Evolutionary conservation across 164 flowering plant genomes (phyloP), one percentile per base, ranked within the genome.

Genomic region (Macadamia integrifolia): DNA sequence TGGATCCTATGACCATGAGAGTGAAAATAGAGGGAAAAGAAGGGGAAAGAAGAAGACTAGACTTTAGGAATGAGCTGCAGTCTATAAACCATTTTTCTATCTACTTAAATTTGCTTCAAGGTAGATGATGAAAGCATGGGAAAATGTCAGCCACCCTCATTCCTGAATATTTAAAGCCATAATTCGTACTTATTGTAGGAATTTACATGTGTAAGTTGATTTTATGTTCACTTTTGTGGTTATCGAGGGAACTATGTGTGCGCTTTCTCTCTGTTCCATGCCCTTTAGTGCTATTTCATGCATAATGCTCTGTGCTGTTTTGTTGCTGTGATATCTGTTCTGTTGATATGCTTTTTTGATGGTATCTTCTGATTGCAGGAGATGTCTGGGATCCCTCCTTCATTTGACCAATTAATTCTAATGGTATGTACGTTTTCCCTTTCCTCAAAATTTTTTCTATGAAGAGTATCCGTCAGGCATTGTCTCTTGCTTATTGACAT

Each of bases 361-460:
- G 29, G 49, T 58, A 62, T 64, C 43, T 60, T 72, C 32, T 63
- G 72, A 48, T 70, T 80, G 68, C 83, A 91, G 98, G 87, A 89
- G 55, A 74, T 87, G 50, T 93, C 96, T 18, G 83, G 75, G 64
- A 72, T 87, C 46, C 84, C 85, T 55, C 84, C 88, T 60, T 74
- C 79, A 30, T 94, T 78, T 78, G 92, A 90, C 66, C 79, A 91
- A 32, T 77, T 91, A 44, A 74, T 94, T 65, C 61, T 94, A 30
- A 87, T 94, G 97, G 97, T 92, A 78, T 55, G 81, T 65, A n/a
- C 30, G 9, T 60, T 35, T 12, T 13, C 15, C 18, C 6, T 53
- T 52, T 14, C 14, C 15, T 53, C 1, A 1, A 2, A 2, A 4
- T 55, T 29, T 23, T 55, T 9, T 50, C 18, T 30, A 17, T 56